Base-by-base conservation (phyloP, 345 rosid species). In the Arabis hirsuta region DNA sequence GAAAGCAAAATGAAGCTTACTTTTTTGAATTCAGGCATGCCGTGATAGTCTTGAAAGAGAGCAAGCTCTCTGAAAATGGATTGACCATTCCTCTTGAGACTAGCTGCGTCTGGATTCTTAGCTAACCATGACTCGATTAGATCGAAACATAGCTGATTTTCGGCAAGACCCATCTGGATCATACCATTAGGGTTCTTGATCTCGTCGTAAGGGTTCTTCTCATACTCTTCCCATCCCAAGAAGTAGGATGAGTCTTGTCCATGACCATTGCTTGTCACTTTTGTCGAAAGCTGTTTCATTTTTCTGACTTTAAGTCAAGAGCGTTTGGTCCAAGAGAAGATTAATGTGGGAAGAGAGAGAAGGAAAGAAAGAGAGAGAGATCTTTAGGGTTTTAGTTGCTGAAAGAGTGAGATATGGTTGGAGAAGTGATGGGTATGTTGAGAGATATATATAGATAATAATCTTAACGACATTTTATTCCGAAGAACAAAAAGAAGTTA, bases 141-240 rank as follows among this genome's bases (percentile, higher is more conserved):
- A 80, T 87, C 93, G 55, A 86, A 86, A 22, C 85, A 87, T n/a
- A 90, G 85, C 81, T 89, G 93, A 75, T 90, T 90, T 60, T 90
- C 96, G 29, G 96, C 96, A 54, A 90, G 88, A 58, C 96, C 93
- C 93, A 90, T 88, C 70, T 88, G 93, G 55, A 90, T 88, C 56
- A 90, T 88, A 10, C 96, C 96, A 24, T 59, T 47, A 7, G 96
- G 91, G 69, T 90, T 90, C 64, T 78, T 83, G 62, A 76, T 76
- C 66, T 81, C 82, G 45, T 90, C 87, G 55, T 84, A 88, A 24
- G 91, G 96, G 32, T 90, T 86, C 45, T 88, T 90, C 82, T 90
- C 93, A 45, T 88, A 88, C 63, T 88, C 93, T 65, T 86, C 71
- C 96, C 96, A 90, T 41, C 96, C 96, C 34, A 86, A 60, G 81